Base-by-base conservation (phyloP, 768 basidiomycete species). In the Lyophyllum semitale region DNA sequence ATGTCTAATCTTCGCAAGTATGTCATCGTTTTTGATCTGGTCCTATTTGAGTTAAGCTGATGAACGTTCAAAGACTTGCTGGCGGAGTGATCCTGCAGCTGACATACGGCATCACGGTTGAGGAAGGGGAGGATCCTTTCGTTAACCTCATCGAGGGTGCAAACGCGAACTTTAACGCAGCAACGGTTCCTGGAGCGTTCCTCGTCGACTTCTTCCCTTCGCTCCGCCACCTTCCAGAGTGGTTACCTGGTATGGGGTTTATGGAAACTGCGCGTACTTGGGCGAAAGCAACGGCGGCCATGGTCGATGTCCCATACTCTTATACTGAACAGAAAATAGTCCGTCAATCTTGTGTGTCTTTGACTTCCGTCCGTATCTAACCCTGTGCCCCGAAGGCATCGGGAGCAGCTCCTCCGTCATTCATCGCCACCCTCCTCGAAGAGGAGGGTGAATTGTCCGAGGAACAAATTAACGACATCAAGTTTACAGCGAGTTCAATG, bases 241-340 rank as follows among this genome's bases (percentile, higher is more conserved):
- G 78, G 77, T 40, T 81, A 11, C 80, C 78, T 6, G 81, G 81
- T 0, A 74, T 77, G n/a, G 70, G 69, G 1, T 82, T 82, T 55
- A 71, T 80, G 58, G 66, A 66, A 27, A 71, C 69, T 48, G 80
- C 79, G 2, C 63, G 64, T 25, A 51, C 56, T 17, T 76, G 75
- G 74, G 68, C 64, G 32, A 63, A 59, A 53, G 62, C 67, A 2
- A 67, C 72, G 7, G 53, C 64, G 8, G 68, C 66, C 11, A 72
- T 77, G 66, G 63, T 69, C 17, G 68, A 74, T 4, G 61, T 65
- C 2, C 78, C 78, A 0, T 80, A 72, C 47, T 46, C 48, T 2
- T 67, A 67, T 30, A 71, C 71, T 1, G 68, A 70, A 42, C 48
- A 63, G 15, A 59, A 64, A 33, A 60, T 77, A 53, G 77, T 77